These are phyloP conservation scores for Rhizopus sp. DNA, from an alignment of 371 early-diverging fungal genomes.

Conservation along the genomic window DNA sequence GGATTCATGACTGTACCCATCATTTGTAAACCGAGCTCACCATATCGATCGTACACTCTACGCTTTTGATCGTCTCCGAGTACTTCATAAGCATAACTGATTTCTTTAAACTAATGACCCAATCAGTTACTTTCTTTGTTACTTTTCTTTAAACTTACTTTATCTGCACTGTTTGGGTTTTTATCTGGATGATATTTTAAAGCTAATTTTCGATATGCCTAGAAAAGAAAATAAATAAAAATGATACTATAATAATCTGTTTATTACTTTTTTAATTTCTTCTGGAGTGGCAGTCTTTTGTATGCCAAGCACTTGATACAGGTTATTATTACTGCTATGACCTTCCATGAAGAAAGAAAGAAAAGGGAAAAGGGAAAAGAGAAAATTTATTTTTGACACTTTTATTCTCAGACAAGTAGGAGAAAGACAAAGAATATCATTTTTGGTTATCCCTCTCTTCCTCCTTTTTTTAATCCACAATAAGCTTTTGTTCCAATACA, in stretches of 20 bases:
- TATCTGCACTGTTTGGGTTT: conserved; percentile 46
- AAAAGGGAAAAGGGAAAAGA: too few species aligned
- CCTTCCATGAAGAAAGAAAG: conserved; percentile 1
- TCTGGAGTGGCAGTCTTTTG: conserved; percentile 57
- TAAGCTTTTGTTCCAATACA: conserved; percentile 53
- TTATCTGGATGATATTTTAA: conserved; percentile 80
- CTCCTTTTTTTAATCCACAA: conserved; percentile 48
- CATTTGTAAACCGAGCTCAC: conserved; percentile 86
- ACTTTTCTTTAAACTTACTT: conserved; percentile 25
- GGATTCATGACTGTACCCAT: conserved; percentile 73
- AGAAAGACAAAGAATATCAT: not conserved
- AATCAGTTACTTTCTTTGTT: not conserved
- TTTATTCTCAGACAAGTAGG: not conserved
- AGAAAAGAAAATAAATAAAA: not conserved
- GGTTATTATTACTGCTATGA: conserved; percentile 31
- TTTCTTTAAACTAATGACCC: conserved; percentile 63
- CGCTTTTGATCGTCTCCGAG: conserved; percentile 77
- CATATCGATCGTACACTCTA: conserved; percentile 83
- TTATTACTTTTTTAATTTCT: conserved; percentile 66
- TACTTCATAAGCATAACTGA: conserved; percentile 78
- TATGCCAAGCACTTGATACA: conserved; percentile 65
- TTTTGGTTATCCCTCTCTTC: not conserved
- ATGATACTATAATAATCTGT: not conserved
- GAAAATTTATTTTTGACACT: not conserved
- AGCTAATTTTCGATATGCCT: conserved; percentile 62